Conservation (phyloP, 176 grass and related monocot genomes). For the Eleusine indica region DNA sequence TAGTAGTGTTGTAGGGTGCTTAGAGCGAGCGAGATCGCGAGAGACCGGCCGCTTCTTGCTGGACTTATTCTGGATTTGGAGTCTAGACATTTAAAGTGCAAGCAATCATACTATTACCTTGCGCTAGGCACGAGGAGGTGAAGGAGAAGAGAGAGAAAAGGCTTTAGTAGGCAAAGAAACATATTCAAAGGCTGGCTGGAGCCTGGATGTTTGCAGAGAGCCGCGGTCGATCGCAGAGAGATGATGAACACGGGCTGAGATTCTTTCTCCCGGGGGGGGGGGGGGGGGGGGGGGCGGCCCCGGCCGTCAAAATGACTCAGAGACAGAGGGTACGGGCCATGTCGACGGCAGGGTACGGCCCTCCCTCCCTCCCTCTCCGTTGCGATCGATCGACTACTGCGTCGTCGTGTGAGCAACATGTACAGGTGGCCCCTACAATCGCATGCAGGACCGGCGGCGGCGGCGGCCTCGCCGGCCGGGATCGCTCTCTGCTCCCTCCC, state of each 20-base stretch:
- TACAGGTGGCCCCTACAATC: neutral
- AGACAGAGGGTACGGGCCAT: constrained; percentile 47
- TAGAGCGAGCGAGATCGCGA: neutral
- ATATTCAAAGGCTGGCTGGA: neutral
- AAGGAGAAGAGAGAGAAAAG: too few species aligned
- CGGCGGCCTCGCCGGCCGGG: neutral
- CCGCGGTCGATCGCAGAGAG: neutral
- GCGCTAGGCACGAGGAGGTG: neutral
- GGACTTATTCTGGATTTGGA: constrained; percentile 16
- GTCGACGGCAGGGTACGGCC: constrained; percentile 43
- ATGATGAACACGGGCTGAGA: constrained; percentile 40
- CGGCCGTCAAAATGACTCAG: constrained; percentile 49
- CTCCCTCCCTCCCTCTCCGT: neutral
- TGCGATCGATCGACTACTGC: neutral
- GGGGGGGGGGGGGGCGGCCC: constrained; percentile 25
- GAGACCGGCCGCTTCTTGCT: neutral
- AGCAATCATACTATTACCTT: constrained; percentile 21
- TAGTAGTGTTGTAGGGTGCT: too few species aligned
- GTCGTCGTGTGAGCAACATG: neutral
- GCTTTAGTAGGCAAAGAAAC: neutral
- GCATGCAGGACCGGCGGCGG: neutral
- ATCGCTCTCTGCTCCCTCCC: neutral
- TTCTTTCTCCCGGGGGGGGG: constrained; percentile 17
- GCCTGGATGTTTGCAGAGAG: neutral
- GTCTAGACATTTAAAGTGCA: constrained; percentile 48